Evolutionary conservation across 2,329 filamentous ascomycete genomes (phyloP).

Genomic region (Trichoderma semiorbis): DNA sequence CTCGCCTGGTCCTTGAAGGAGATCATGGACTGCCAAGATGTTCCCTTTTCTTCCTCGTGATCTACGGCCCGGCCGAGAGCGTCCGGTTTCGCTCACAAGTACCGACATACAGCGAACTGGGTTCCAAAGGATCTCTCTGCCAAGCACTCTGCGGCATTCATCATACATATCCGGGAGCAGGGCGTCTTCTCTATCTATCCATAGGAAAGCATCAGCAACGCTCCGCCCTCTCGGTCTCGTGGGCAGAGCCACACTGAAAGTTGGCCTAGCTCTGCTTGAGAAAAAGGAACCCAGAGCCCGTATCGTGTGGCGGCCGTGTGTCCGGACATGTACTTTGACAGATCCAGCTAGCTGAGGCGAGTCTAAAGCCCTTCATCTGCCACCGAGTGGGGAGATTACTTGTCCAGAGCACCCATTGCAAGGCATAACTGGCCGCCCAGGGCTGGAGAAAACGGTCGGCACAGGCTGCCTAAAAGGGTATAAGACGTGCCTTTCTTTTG

Average conservation of each 20-base stretch:
- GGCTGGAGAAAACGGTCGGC: slow-evolving; percentile 13
- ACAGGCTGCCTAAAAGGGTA: slow-evolving; percentile 11
- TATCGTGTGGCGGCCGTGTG: neutral
- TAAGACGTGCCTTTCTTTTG: neutral
- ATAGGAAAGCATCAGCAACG: neutral
- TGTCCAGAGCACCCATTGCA: neutral
- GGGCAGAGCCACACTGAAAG: neutral
- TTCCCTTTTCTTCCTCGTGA: neutral
- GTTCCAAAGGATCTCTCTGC: neutral
- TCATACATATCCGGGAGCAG: neutral
- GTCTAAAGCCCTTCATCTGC: neutral
- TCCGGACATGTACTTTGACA: neutral
- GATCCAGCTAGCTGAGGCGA: slow-evolving; percentile 5
- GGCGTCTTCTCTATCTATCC: neutral
- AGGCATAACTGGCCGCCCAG: neutral
- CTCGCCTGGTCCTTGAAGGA: slow-evolving; percentile 12
- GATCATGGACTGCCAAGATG: slow-evolving; percentile 10
- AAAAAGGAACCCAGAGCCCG: neutral
- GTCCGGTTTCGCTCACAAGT: neutral
- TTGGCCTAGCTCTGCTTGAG: neutral
- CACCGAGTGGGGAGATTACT: slow-evolving; percentile 5
- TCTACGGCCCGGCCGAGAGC: neutral
- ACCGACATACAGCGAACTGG: neutral
- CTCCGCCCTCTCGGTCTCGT: neutral
- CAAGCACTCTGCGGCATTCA: neutral